Conservation (phyloP, 2,329 filamentous ascomycete species). For the Cladorrhinum sp. region DNA sequence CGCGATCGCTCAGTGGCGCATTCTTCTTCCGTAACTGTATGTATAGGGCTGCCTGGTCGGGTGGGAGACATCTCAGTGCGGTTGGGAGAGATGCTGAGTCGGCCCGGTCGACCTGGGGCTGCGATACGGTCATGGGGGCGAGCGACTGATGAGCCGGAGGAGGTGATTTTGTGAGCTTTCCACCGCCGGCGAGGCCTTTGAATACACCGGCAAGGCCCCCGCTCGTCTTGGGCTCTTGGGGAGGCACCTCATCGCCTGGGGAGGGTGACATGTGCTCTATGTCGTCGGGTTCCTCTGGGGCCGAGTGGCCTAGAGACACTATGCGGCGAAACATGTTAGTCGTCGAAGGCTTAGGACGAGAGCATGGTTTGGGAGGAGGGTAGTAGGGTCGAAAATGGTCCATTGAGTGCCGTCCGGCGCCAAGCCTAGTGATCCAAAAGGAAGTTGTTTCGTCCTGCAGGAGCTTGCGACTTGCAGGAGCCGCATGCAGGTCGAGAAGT, state of each 20-base stretch:
- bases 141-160: conserved; percentile 42
- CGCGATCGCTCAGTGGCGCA: conserved; percentile 50
- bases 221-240: conserved; percentile 53
- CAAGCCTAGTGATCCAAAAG: conserved; percentile 14
- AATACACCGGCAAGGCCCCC: conserved; percentile 62
- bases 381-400: not conserved
- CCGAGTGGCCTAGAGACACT: conserved; percentile 44
- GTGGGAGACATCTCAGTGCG: conserved; percentile 44
- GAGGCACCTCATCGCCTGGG: conserved; percentile 54
- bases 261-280: conserved; percentile 56
- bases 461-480: conserved; percentile 29
- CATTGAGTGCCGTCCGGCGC: conserved; percentile 13
- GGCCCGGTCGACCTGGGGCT: conserved; percentile 43
- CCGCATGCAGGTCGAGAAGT: conserved; percentile 26
- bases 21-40: conserved; percentile 53
- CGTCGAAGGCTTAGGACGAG: conserved; percentile 14
- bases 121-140: conserved; percentile 32
- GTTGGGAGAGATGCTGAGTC: conserved; percentile 38
- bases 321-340: conserved; percentile 44
- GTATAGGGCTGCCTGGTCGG: conserved; percentile 53
- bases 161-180: conserved; percentile 50
- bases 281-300: conserved; percentile 38
- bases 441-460: conserved; percentile 19
- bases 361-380: not conserved
- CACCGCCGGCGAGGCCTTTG: conserved; percentile 55